A percentile compares a stretch with the other conserved stretches of the same genome.
phyloP scores from a whole-genome alignment of 106 monocot genomes.

The Apostasia shenzhenica region DNA sequence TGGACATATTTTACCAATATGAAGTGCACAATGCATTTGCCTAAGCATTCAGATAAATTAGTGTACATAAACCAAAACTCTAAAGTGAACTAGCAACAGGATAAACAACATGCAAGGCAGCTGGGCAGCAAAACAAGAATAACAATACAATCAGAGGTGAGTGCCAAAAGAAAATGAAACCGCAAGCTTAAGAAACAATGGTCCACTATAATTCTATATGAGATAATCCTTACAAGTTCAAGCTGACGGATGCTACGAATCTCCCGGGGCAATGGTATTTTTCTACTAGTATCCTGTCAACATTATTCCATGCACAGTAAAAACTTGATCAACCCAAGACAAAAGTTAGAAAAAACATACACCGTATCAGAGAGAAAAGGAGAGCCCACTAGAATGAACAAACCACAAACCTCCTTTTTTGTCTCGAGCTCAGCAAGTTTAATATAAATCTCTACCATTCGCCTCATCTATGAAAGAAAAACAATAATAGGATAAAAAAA shows the following conservation, averaged over 20 bases:
- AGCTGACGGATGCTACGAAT: conserved; percentile 76
- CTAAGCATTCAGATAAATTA: no score
- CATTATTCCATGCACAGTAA: conserved; percentile 8
- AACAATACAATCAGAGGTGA: not conserved
- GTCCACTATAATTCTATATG: not conserved
- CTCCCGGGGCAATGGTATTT: conserved; percentile 80
- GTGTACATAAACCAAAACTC: no score
- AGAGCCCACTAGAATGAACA: not conserved
- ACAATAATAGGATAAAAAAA: conserved; percentile 11
- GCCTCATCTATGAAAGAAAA: conserved; percentile 68
- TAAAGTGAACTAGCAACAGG: no score
- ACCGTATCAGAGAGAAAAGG: not conserved
- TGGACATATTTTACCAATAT: no score
- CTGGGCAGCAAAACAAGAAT: not conserved
- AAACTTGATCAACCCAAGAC: not conserved
- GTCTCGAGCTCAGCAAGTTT: conserved; percentile 97
- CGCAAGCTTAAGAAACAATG: not conserved
- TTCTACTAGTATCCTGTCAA: conserved; percentile 84
- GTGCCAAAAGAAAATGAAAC: not conserved
- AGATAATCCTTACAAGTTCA: conserved; percentile 75
- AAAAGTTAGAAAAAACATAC: not conserved
- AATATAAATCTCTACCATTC: conserved; percentile 95
- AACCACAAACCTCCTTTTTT: conserved; percentile 73
- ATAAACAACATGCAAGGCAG: no score
- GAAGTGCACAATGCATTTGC: no score